Evolutionary conservation across 805 yeast genomes (phyloP), one percentile per base, ranked within the genome.

Genomic region (Saccharomycopsis olivae): DNA sequence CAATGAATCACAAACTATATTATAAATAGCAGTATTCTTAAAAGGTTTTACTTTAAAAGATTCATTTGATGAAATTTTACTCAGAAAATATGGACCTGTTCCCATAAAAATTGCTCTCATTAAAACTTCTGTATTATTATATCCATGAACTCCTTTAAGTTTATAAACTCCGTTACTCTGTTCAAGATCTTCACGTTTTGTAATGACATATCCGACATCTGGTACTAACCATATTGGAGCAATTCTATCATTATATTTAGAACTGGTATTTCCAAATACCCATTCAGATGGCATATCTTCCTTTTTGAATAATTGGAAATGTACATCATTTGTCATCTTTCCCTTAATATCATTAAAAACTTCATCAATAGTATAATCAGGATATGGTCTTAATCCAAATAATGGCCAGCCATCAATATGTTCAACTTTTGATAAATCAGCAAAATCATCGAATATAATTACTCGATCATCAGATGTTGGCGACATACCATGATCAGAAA

Each of bases 401-500:
- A 85, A 60, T n/a, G 95, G 95, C 87, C 89, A 82, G 15, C 92
- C 95, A 51, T 80, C 87, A 23, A 68, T 60, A 50, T 78, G 75
- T 44, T 75, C 78, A 35, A 83, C 66, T 42, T 66, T 63, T 2
- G 52, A 49, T 45, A 69, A 45, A 50, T 75, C 75, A 9, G 85
- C 58, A 14, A 84, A 46, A 47, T 86, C 92, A 55, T 86, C 95
- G 45, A 88, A 57, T 46, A 73, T 74, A 1, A 87, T 60, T 9
- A 84, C 56, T 44, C 95, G 61, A 10, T 76, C 72, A 47, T 76
- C 71, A 1, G 84, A 69, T 1, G 94, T 81, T 5, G 95, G 89
- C 0, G 94, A 79, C 95, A 86, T 87, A 9, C 96, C 96, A 55
- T 87, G 96, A 56, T 88, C 96, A 33, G 95, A 83, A 3, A 88